Evolutionary conservation across 148 eudicot species (phyloP), one percentile per base, ranked within the genome.

Genomic region (Arctostaphylos glauca): DNA sequence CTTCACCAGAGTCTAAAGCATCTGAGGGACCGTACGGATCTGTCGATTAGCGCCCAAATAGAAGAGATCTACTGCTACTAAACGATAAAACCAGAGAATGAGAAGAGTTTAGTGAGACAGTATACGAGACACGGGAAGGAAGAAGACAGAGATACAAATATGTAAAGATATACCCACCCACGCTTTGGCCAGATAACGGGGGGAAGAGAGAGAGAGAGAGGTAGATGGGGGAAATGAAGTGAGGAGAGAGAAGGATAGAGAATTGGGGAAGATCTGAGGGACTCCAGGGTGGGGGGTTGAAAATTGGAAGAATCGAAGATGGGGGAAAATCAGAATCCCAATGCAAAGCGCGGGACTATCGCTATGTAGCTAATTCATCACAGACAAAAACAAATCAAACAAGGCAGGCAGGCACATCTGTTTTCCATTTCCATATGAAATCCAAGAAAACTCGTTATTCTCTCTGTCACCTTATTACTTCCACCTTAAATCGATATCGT

Each of bases 61-160:
- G 78, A 46, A 59, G 67, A 58, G 78, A 85, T 80, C 78, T 48
- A 79, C 60, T 76, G 81, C 43, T 55, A 83, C 84, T 85, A 74
- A 84, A 89, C 81, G 87, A 81, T 75, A 82, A 84, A 83, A 81
- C 6, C 73, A 81, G 70, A 80, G 88, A 88, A 88, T 88, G 86
- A 71, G 83, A 81, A 80, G 80, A 12, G 46, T 38, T 31, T 8
- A 80, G 58, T 77, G 72, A 48, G 87, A 52, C 56, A 53, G 81
- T 19, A 5, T 12, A 64, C 4, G 15, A 75, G 38, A 31, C 38
- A 31, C 38, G 38, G 38, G 50, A 74, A 76, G 21, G 48, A 38
- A 59, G 62, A 44, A 58, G 77, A 74, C 16, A 67, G 52, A 52
- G 58, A 77, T 46, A 55, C 50, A 59, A 16, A 44, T 44, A 78